Base-by-base conservation (phyloP, 441 rosid genomes). In the Flueggea neowawraea region DNA sequence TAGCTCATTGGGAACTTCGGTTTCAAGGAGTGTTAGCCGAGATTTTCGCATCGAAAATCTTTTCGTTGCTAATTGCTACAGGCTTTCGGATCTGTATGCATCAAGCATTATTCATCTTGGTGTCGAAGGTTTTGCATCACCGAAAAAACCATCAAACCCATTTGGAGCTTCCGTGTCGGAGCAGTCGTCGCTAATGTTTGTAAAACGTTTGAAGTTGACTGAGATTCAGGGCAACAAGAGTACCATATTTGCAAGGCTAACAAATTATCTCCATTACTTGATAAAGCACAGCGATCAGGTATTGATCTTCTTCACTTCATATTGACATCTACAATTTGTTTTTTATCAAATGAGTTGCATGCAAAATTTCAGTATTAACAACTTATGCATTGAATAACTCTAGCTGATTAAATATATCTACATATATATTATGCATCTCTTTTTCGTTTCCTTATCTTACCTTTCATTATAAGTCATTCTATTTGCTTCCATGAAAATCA, bases 1-100 rank as follows among this genome's bases (percentile, higher is more conserved):
- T 65, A 60, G 69, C 54, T 81, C 82, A 12, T 52, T 83, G 66
- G 72, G 22, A 16, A 57, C 44, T 52, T 55, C 44, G 12, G 7
- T 58, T 54, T 54, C 52, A 50, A 61, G 64, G 49, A 43, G 45
- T 43, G 45, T 43, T 6, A 43, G 45, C 3, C 45, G 45, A 1
- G 45, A 43, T 6, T 43, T 43, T 11, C 8, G 45, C 8, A 6
- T 43, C 11, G 43, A 50, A 12, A 52, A 54, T 36, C 33, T 54
- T 54, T 54, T n/a, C n/a, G 31, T 54, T 54, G 12, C 57, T 12
- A 54, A 54, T 31, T 54, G 57, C 57, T 11, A 31, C 12, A 54
- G 58, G 50, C n/a, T 57, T 0, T 31, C 8, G 45, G 1, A 6
- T 6, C 12, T 43, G 12, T 43, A 6, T 43, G 8, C 45, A 6